Evolutionary conservation across 768 basidiomycete species (phyloP).

Genomic region (Gautieria morchelliformis): DNA sequence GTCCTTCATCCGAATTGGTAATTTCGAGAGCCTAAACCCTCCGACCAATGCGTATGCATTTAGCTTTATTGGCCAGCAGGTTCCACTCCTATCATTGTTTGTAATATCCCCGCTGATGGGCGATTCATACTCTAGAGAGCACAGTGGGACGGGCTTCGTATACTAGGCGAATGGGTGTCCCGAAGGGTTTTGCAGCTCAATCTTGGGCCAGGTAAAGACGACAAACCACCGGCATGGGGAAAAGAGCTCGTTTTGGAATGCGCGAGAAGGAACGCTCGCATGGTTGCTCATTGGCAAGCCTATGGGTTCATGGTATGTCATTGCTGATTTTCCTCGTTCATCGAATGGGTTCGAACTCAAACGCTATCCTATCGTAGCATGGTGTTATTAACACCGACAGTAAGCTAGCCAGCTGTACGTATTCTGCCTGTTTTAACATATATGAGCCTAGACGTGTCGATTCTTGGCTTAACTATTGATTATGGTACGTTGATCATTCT

Average conservation of each 20-base stretch:
- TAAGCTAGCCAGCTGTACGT: constrained; percentile 16
- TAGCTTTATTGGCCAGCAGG: constrained; percentile 71
- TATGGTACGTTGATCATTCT: constrained; percentile 31
- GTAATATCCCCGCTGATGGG: not conserved
- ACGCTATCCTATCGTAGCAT: constrained; percentile 27
- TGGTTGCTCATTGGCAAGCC: constrained; percentile 95
- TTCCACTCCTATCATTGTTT: not conserved
- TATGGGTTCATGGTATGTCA: constrained; percentile 66
- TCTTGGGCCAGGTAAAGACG: constrained; percentile 14
- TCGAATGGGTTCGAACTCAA: not conserved
- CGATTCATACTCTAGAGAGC: constrained; percentile 22
- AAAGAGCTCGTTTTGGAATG: constrained; percentile 65
- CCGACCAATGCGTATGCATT: constrained; percentile 50
- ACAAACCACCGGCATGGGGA: constrained; percentile 51
- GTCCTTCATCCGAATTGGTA: constrained; percentile 87
- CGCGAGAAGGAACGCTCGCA: constrained; percentile 75
- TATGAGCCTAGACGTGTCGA: constrained; percentile 23
- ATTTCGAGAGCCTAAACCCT: constrained; percentile 78
- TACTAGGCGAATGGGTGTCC: constrained; percentile 68
- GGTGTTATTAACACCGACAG: constrained; percentile 98
- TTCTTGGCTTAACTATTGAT: constrained; percentile 39
- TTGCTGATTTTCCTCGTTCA: not conserved
- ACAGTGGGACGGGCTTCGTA: constrained; percentile 64
- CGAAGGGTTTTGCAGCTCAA: constrained; percentile 42
- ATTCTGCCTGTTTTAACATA: not conserved